Evolutionary conservation across 345 rosid genomes (phyloP), one percentile per base, ranked within the genome.

Genomic region (Ceriops zippeliana): DNA sequence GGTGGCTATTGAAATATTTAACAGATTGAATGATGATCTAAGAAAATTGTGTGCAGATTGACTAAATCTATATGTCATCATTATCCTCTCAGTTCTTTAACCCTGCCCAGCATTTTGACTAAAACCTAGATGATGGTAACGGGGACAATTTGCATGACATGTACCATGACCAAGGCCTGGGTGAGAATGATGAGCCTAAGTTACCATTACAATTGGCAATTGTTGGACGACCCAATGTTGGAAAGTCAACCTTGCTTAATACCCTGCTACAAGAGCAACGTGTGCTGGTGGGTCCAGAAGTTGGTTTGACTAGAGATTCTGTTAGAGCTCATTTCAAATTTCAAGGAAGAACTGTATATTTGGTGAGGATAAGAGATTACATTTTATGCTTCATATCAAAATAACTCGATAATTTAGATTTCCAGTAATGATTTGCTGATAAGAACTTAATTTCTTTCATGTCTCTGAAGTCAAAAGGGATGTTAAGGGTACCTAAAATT

Each of bases 261-360:
- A 78, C 91, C 56, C 76, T 93, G 76, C 69, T 93, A 75, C 95
- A 89, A 84, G 97, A 93, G 83, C 91, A 93, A 59, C 93, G 97
- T 68, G 98, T 93, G 61, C 77, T 91, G 74, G 98, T 93, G 42
- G 98, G 98, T 76, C 97, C 99, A 46, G 96, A 93, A 77, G 92
- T 91, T 75, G 97, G 99, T 75, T 83, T 93, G 77, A 93, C 98
- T 7, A 82, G 98, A 83, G 98, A 91, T 85, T 86, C 97, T 70
- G 83, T 93, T 73, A 87, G 98, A 81, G 93, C 87, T 38, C 86
- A 88, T 58, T 93, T 93, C 73, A 70, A 91, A 62, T 88, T 68
- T 85, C 82, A 88, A 73, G 98, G 90, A 34, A 88, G 97, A 81
- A 89, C 84, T 15, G 74, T 93, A 61, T 93, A 87, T 81, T 63